Conservation (phyloP, 768 basidiomycete genomes). For the Hemileccinum rubropunctum region DNA sequence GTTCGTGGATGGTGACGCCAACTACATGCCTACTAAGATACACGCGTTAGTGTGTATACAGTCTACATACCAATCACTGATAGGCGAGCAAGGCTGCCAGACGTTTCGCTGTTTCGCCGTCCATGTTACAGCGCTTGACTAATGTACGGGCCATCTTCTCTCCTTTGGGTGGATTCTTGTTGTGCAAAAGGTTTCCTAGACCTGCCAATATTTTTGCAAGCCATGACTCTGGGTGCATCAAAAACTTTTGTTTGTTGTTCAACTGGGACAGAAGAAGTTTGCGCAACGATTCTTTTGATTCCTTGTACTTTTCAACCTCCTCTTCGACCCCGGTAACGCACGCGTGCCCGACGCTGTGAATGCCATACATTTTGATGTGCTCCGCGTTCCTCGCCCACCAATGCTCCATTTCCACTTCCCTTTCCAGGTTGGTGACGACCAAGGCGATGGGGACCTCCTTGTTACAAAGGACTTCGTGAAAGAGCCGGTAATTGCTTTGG, state of each 20-base stretch:
- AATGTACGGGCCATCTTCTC: conserved; percentile 25
- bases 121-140: conserved; percentile 28
- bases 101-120: conserved; percentile 24
- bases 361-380: conserved; percentile 25
- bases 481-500: conserved; percentile 39
- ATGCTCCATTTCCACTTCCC: conserved; percentile 32
- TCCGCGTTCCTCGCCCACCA: conserved; percentile 34
- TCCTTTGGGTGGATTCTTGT: conserved; percentile 21
- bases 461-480: conserved; percentile 38
- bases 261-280: conserved; percentile 17
- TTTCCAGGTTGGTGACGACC: conserved; percentile 41
- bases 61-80: background rate
- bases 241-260: conserved; percentile 15
- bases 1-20: too few species aligned
- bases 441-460: conserved; percentile 39
- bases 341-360: conserved; percentile 33
- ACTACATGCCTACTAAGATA: background rate
- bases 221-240: conserved; percentile 27
- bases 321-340: conserved; percentile 40
- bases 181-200: conserved; percentile 17
- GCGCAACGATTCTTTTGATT: conserved; percentile 30
- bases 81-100: conserved; percentile 14
- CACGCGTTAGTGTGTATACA: background rate
- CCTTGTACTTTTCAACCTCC: conserved; percentile 32
- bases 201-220: conserved; percentile 21